These are phyloP conservation scores for Cytospora paraplurivora DNA, from an alignment of 2,329 filamentous ascomycete species.

Conservation along the genomic window DNA sequence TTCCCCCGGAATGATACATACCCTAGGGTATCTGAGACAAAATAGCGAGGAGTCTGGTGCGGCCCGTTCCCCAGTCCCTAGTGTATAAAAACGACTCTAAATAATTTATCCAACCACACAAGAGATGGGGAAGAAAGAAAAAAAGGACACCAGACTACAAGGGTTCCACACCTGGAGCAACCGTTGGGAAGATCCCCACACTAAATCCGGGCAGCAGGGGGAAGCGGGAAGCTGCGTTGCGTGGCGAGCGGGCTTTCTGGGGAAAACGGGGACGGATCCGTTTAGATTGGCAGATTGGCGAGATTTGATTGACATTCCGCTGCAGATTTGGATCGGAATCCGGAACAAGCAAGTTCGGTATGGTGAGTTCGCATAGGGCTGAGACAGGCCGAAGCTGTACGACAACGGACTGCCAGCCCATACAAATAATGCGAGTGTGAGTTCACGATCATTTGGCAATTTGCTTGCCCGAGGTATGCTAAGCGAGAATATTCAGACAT, in stretches of 20 bases:
- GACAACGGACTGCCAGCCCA: background rate
- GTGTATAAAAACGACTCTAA: too few species aligned
- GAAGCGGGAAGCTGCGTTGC: background rate
- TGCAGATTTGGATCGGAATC: background rate
- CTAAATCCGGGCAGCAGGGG: background rate
- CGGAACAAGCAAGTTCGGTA: background rate
- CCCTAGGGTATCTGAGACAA: too few species aligned
- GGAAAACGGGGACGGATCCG: background rate
- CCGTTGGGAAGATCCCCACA: background rate
- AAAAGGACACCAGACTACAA: conserved; percentile 8
- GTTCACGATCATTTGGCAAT: too few species aligned
- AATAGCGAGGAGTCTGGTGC: too few species aligned
- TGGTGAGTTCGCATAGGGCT: background rate
- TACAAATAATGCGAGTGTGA: background rate
- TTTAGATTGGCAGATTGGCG: background rate
- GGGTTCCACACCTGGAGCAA: conserved; percentile 16
- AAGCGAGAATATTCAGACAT: background rate
- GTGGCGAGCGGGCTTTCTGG: background rate
- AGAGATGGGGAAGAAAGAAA: background rate
- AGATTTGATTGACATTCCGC: background rate
- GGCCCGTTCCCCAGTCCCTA: too few species aligned
- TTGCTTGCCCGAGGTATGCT: too few species aligned
- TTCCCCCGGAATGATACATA: too few species aligned
- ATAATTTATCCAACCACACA: too few species aligned
- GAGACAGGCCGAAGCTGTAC: background rate